Evolutionary conservation across 768 basidiomycete species (phyloP), one percentile per base, ranked within the genome.

Genomic region (Tricholoma flavovirens): DNA sequence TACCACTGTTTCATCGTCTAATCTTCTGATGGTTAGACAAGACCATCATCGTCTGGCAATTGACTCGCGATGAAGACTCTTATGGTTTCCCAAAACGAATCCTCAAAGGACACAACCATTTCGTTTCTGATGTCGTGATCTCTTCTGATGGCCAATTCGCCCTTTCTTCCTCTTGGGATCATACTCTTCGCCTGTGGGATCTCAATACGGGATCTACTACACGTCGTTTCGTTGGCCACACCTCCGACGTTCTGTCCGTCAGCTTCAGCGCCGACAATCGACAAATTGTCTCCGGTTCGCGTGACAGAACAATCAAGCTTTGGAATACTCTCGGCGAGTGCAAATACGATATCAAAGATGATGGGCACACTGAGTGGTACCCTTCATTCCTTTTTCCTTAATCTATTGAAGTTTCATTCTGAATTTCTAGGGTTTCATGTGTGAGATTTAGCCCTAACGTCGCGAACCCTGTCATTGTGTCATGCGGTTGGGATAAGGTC

Each of bases 311-410:
- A 38, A 99, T 99, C 82, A 99, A 98, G 75, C 90, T 99, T 68
- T 99, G 97, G 97, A 99, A 99, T 80, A 99, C 97, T 59, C 87
- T 99, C 62, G 97, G 97, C 69, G 97, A 99, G 77, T 99, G 97
- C 82, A 99, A 99, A 75, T 98, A 93, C 73, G 92, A 98, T 73
- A 99, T 99, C 75, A 92, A 93, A 77, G 96, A 99, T 64, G 97
- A 98, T 65, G 94, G 96, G 59, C 97, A 99, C 81, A 78, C 85
- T 58, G 97, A 98, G 79, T 99, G 97, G 96, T 81, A 57, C 51
- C 75, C 70, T 15, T 2, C 11, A 7, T 26, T 10, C 42, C 6
- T 75, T 58, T 49, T 70, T 63, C n/a, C 8, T n/a, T 3, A 35
- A 52, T 48, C 38, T 46, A 12, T 17, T 29, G 12, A 14, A 12